Percentiles rank a stretch among this genome's conserved stretches.
Evolutionary conservation across 768 basidiomycete genomes (phyloP).

Genomic region (Psilocybe sp.): DNA sequence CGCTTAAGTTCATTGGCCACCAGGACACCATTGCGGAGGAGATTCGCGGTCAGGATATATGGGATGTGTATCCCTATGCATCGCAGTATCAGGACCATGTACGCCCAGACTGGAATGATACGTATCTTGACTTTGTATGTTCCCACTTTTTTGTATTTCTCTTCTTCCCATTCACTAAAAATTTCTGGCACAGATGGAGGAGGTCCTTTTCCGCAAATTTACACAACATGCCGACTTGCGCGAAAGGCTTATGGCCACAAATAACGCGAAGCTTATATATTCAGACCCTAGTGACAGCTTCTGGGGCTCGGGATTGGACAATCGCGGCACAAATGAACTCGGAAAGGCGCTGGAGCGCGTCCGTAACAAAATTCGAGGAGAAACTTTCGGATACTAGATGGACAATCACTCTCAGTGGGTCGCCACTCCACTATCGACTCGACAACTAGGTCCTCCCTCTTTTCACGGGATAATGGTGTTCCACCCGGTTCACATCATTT

Average conservation of each 20-base stretch:
- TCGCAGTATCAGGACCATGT: constrained; percentile 28
- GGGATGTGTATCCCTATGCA: constrained; percentile 35
- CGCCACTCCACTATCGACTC: too few relatives aligned
- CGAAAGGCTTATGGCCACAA: constrained; percentile 51
- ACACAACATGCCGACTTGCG: constrained; percentile 65
- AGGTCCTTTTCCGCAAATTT: constrained; percentile 67
- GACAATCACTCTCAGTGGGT: too few relatives aligned
- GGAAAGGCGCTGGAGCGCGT: constrained; percentile 58
- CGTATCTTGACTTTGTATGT: constrained; percentile 51
- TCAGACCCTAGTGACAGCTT: constrained; percentile 53
- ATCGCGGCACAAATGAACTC: constrained; percentile 56
- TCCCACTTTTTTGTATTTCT: not conserved
- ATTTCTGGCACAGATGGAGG: constrained; percentile 51
- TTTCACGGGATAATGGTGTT: too few relatives aligned
- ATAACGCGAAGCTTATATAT: constrained; percentile 48
- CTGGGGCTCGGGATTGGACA: constrained; percentile 59
- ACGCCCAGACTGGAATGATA: constrained; percentile 56
- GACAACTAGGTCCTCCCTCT: too few relatives aligned
- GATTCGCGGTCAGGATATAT: constrained; percentile 41
- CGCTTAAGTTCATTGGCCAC: constrained; percentile 59
- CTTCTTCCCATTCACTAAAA: not conserved
- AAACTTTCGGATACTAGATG: not conserved
- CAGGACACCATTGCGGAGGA: constrained; percentile 52
- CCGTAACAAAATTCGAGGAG: constrained; percentile 40
- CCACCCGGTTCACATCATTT: too few relatives aligned